These are phyloP conservation scores for Erodium texanum DNA, from an alignment of 441 rosid species.

Conservation along the genomic window DNA sequence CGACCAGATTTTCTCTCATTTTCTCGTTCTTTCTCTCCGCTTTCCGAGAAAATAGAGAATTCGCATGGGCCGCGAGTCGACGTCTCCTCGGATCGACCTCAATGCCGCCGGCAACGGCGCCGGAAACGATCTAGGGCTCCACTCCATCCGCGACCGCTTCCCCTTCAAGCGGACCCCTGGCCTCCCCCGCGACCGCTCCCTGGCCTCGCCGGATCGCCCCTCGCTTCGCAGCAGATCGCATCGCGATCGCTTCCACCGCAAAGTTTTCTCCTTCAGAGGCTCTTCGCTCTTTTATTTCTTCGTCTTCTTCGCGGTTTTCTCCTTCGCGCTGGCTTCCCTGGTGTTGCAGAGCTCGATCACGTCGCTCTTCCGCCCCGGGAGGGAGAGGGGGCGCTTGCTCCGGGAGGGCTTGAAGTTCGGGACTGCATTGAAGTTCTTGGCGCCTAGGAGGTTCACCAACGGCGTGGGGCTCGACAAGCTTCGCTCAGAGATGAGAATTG, in stretches of 20 bases:
- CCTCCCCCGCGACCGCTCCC: slow-evolving; percentile 33
- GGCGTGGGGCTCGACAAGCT: slow-evolving; percentile 47
- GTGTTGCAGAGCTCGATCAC: slow-evolving; percentile 73
- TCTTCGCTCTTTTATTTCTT: slow-evolving; percentile 50
- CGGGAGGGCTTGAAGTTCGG: slow-evolving; percentile 49
- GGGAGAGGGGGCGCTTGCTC: slow-evolving; percentile 29
- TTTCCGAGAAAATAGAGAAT: not conserved
- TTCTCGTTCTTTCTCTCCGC: too few species aligned
- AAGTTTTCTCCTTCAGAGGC: slow-evolving; percentile 55
- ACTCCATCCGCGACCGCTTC: slow-evolving; percentile 63
- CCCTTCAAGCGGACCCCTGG: slow-evolving; percentile 49
- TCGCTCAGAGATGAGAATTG: slow-evolving; percentile 46
- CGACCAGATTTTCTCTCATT: slow-evolving; percentile 6
- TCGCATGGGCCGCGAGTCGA: slow-evolving; percentile 37
- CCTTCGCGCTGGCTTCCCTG: slow-evolving; percentile 65
- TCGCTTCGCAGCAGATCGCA: slow-evolving; percentile 32
- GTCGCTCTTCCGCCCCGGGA: slow-evolving; percentile 48
- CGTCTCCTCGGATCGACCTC: slow-evolving; percentile 41
- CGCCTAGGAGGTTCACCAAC: slow-evolving; percentile 31
- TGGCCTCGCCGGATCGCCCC: slow-evolving; percentile 38
- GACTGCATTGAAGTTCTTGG: slow-evolving; percentile 51
- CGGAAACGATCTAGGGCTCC: slow-evolving; percentile 27
- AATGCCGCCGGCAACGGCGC: slow-evolving; percentile 23
- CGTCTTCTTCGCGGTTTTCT: slow-evolving; percentile 54
- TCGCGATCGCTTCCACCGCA: slow-evolving; percentile 39